Conservation (phyloP, 441 rosid genomes). For the Jatropha podagrica region DNA sequence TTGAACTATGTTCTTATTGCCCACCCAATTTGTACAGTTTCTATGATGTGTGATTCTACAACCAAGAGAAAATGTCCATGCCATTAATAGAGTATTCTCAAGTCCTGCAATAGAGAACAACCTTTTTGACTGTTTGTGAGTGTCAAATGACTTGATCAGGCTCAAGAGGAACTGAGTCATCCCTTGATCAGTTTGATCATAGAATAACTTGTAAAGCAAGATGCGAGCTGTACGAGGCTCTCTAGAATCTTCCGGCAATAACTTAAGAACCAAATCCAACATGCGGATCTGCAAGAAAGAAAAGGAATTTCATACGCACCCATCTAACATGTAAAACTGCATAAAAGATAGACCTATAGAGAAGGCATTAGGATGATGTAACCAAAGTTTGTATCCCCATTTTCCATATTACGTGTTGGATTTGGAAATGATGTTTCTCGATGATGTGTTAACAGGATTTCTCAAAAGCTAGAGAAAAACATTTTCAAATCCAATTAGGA, state of each 20-base stretch:
- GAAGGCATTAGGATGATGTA: neutral
- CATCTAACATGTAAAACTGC: neutral
- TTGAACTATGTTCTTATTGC: neutral
- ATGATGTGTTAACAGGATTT: neutral
- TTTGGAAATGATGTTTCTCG: neutral
- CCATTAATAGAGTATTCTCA: neutral
- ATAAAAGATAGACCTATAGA: neutral
- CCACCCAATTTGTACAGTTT: neutral
- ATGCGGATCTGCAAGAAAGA: constrained; percentile 61
- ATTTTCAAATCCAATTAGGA: neutral
- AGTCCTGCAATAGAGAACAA: constrained; percentile 21
- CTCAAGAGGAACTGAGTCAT: constrained; percentile 90
- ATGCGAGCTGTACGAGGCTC: constrained; percentile 92
- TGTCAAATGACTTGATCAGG: constrained; percentile 75
- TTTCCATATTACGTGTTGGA: neutral
- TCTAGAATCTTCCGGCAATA: constrained; percentile 72
- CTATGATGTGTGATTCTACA: neutral
- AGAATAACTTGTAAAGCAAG: constrained; percentile 94
- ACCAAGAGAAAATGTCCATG: neutral
- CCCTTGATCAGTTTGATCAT: constrained; percentile 97
- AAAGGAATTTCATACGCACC: constrained; percentile 5
- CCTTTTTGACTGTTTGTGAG: constrained; percentile 90
- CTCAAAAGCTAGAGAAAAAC: neutral
- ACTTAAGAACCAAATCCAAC: constrained; percentile 74
- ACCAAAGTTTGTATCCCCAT: neutral